These are phyloP conservation scores for Colletotrichum navitas DNA, from an alignment of 2,329 filamentous ascomycete species.

Conservation along the genomic window DNA sequence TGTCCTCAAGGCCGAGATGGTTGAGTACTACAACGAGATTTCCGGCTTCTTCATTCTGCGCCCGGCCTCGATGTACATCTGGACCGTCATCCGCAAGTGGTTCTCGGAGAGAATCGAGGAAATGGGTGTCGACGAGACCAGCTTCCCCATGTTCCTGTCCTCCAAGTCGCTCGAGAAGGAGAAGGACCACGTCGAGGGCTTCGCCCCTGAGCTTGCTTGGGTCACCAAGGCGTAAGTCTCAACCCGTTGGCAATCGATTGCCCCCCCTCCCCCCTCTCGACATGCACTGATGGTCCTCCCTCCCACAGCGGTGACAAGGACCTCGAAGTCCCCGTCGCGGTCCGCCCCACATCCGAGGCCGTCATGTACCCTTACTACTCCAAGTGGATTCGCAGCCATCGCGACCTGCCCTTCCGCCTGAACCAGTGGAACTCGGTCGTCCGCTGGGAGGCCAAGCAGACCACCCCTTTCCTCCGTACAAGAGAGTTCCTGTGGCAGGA, in stretches of 20 bases:
- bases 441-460: slow-evolving; percentile 97
- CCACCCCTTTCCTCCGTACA: slow-evolving; percentile 86
- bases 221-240: slow-evolving; percentile 80
- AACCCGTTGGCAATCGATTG: not conserved
- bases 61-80: slow-evolving; percentile 75
- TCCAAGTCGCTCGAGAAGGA: slow-evolving; percentile 88
- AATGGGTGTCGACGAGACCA: slow-evolving; percentile 94
- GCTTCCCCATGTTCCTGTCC: slow-evolving; percentile 96
- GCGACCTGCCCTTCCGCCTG: slow-evolving; percentile 91
- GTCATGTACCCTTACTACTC: slow-evolving; percentile 98
- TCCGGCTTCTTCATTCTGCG: slow-evolving; percentile 97
- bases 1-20: slow-evolving; percentile 95
- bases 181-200: slow-evolving; percentile 98
- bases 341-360: slow-evolving; percentile 77
- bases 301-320: slow-evolving; percentile 83
- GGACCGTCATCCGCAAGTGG: slow-evolving; percentile 75
- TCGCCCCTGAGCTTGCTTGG: slow-evolving; percentile 92
- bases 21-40: slow-evolving; percentile 95
- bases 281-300: not conserved
- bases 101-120: slow-evolving; percentile 83
- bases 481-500: slow-evolving; percentile 99
- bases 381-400: slow-evolving; percentile 96
- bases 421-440: slow-evolving; percentile 98
- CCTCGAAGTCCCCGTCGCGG: slow-evolving; percentile 82
- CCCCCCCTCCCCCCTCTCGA: not conserved